Evolutionary conservation across 1,139 yeast genomes (phyloP).

Genomic region (Lodderomyces elongisporus): DNA sequence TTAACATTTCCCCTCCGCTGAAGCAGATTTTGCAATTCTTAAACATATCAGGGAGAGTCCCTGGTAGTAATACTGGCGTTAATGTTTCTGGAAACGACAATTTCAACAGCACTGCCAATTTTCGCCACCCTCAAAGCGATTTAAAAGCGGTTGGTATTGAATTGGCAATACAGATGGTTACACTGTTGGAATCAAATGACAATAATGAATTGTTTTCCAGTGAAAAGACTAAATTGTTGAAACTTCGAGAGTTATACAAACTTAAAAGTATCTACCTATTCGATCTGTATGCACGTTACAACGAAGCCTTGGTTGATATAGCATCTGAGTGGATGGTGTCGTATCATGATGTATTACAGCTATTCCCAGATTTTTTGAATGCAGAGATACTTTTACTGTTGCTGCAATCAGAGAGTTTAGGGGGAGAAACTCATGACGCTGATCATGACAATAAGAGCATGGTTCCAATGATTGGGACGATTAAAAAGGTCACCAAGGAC

Average conservation of each 20-base stretch:
- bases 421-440: constrained; percentile 1
- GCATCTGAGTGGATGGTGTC: constrained; percentile 42
- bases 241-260: constrained; percentile 29
- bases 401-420: too few relatives aligned
- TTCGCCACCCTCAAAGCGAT: constrained; percentile 27
- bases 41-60: constrained; percentile 20
- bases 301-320: constrained; percentile 38
- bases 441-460: not conserved
- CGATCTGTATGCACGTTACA: constrained; percentile 32
- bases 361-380: constrained; percentile 40
- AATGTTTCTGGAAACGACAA: not conserved
- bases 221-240: constrained; percentile 28
- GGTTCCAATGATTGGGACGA: constrained; percentile 15
- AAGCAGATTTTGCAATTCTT: constrained; percentile 40
- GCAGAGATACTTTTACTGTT: constrained; percentile 18
- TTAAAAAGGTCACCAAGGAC: constrained; percentile 24
- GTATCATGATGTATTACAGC: constrained; percentile 27
- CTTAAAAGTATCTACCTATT: constrained; percentile 31
- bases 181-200: constrained; percentile 18
- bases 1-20: constrained; percentile 27
- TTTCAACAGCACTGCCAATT: too few relatives aligned
- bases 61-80: constrained; percentile 14
- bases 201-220: constrained; percentile 6
- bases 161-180: constrained; percentile 31
- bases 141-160: constrained; percentile 32